A percentile compares a stretch with the other conserved stretches of the same genome.
Conservation (phyloP, 352 stramenopile species). For the Aphanomyces stellatus region DNA sequence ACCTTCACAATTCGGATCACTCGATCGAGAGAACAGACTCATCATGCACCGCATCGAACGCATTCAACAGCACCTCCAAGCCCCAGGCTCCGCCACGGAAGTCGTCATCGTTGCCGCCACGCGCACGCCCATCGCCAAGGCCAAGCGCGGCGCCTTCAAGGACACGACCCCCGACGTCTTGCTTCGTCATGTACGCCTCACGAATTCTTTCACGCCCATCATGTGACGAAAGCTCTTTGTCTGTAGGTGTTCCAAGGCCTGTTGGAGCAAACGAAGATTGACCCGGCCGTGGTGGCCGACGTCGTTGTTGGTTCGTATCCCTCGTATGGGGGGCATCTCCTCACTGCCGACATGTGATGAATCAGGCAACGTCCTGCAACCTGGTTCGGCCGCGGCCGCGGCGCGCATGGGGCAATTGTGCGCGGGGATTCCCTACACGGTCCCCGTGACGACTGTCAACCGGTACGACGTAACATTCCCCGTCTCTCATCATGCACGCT, state of each 20-base stretch:
- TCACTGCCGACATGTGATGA: too few species aligned
- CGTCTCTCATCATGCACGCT: not conserved
- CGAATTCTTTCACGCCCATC: not conserved
- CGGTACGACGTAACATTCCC: conserved; percentile 22
- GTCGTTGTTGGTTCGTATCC: conserved; percentile 57
- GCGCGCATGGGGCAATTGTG: conserved; percentile 75
- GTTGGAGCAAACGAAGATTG: conserved; percentile 73
- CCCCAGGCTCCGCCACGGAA: conserved; percentile 24
- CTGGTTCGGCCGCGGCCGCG: conserved; percentile 61
- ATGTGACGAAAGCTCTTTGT: too few species aligned
- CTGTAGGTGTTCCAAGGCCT: conserved; percentile 65
- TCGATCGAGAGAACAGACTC: too few species aligned
- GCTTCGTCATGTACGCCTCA: conserved; percentile 43
- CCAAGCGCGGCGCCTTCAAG: conserved; percentile 84
- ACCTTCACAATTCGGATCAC: too few species aligned
- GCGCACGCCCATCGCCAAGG: conserved; percentile 83
- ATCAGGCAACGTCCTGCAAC: conserved; percentile 71
- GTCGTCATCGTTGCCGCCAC: conserved; percentile 79
- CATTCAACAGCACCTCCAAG: conserved; percentile 56
- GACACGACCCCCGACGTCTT: conserved; percentile 88
- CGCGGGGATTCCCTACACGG: conserved; percentile 65
- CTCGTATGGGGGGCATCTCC: too few species aligned
- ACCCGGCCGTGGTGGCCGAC: conserved; percentile 65
- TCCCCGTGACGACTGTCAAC: conserved; percentile 73
- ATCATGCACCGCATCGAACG: conserved; percentile 75